Evolutionary conservation across 345 rosid genomes (phyloP).

Genomic region (Iberis pinnata): DNA sequence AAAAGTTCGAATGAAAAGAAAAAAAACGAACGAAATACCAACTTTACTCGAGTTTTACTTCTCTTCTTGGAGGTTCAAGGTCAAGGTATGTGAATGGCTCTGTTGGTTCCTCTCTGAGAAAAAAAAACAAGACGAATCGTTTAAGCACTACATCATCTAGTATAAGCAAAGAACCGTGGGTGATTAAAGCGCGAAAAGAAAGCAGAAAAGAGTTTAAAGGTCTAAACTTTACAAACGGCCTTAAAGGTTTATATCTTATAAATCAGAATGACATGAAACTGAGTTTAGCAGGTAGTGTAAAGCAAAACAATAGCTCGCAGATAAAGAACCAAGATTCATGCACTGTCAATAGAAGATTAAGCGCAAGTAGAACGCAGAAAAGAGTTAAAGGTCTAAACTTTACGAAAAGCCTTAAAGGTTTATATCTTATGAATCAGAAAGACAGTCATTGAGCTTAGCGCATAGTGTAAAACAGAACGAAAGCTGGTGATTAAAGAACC

Average conservation of each 20-base stretch:
- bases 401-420: no score
- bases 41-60: constrained; percentile 54
- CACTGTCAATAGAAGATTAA: no score
- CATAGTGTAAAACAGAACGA: no score
- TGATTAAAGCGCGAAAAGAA: neutral
- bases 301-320: no score
- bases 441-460: no score
- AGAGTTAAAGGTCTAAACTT: no score
- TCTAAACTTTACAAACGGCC: constrained; percentile 3
- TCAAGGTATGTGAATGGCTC: constrained; percentile 76
- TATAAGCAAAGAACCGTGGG: neutral
- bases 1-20: neutral
- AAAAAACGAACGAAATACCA: constrained; percentile 8
- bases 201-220: constrained; percentile 1
- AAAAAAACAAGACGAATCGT: constrained; percentile 17
- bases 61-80: constrained; percentile 69
- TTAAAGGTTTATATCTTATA: constrained; percentile 1
- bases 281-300: no score
- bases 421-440: no score
- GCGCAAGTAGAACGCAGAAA: no score
- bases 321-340: neutral
- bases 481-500: no score
- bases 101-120: constrained; percentile 88
- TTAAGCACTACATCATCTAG: constrained; percentile 17
- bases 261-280: neutral